phyloP scores from a whole-genome alignment of 2,329 filamentous ascomycete species.

The Ophiosphaerella korrae region DNA sequence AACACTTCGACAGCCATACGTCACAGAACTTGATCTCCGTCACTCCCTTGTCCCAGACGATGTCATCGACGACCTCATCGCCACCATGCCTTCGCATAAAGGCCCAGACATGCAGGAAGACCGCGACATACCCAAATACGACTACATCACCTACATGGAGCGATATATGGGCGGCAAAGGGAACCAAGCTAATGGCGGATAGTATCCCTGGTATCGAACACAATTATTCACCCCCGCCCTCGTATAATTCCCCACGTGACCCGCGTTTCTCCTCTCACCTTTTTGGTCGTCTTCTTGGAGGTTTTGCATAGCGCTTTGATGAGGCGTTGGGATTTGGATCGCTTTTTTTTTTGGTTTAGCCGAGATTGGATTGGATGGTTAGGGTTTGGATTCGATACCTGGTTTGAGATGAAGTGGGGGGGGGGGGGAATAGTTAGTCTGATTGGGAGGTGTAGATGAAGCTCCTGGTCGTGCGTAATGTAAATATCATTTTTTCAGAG shows the following conservation, averaged over 20 bases:
- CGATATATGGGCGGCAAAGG: constrained; percentile 55
- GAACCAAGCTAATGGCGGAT: constrained; percentile 29
- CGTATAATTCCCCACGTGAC: not conserved
- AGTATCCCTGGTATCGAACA: constrained; percentile 19
- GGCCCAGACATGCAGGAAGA: constrained; percentile 88
- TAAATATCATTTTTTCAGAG: no score
- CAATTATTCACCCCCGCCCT: constrained; percentile 22
- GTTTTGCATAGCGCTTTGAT: no score
- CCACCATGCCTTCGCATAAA: constrained; percentile 82
- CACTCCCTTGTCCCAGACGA: constrained; percentile 96
- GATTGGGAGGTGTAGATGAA: no score
- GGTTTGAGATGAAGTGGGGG: no score
- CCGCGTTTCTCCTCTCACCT: no score
- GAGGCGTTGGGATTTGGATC: no score
- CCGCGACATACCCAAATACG: constrained; percentile 82
- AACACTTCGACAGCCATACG: constrained; percentile 69
- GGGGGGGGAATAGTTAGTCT: no score
- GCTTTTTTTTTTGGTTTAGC: no score
- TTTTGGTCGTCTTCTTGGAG: no score
- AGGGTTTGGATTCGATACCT: no score
- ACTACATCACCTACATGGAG: constrained; percentile 98
- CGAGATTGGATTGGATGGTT: no score
- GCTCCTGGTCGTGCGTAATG: no score
- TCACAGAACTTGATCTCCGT: constrained; percentile 94
- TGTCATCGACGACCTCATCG: constrained; percentile 88